These are phyloP conservation scores for Boletus rubescentipes DNA, from an alignment of 768 basidiomycete genomes.

Conservation along the genomic window DNA sequence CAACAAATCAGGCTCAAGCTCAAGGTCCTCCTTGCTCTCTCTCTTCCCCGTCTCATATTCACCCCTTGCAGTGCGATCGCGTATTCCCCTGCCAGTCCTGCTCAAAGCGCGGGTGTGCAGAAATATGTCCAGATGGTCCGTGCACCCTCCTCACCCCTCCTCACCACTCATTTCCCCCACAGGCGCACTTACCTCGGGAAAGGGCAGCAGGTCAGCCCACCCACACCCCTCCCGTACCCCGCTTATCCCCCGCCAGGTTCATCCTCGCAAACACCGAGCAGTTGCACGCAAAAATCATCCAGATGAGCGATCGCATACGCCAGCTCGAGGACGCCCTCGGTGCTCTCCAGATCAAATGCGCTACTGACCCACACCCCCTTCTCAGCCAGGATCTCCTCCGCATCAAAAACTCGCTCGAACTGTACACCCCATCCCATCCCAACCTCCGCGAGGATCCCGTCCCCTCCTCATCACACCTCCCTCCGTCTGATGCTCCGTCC, in stretches of 20 bases:
- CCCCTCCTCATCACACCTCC: conserved; percentile 15
- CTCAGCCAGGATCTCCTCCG: conserved; percentile 56
- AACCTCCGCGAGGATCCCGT: conserved; percentile 10
- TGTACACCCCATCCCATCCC: conserved; percentile 35
- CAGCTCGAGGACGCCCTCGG: conserved; percentile 62
- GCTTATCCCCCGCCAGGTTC: conserved; percentile 41
- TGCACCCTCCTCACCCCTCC: neutral
- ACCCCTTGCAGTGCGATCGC: conserved; percentile 52
- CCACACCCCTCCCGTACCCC: neutral
- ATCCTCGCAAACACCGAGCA: conserved; percentile 69
- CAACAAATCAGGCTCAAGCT: conserved; percentile 44
- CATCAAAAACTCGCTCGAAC: conserved; percentile 67
- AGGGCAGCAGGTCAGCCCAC: conserved; percentile 55
- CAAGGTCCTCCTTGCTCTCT: conserved; percentile 39
- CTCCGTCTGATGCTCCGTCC: conserved; percentile 3
- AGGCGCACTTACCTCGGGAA: conserved; percentile 62
- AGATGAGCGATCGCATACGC: conserved; percentile 61
- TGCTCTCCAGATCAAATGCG: conserved; percentile 39
- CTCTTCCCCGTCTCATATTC: conserved; percentile 1
- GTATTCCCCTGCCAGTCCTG: conserved; percentile 68
- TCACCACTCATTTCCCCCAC: neutral
- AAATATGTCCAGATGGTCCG: conserved; percentile 59
- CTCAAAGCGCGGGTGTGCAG: conserved; percentile 63
- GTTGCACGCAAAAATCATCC: conserved; percentile 60
- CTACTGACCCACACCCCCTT: conserved; percentile 51